phyloP scores from a whole-genome alignment of 768 basidiomycete species.

The Chalciporus chontae region DNA sequence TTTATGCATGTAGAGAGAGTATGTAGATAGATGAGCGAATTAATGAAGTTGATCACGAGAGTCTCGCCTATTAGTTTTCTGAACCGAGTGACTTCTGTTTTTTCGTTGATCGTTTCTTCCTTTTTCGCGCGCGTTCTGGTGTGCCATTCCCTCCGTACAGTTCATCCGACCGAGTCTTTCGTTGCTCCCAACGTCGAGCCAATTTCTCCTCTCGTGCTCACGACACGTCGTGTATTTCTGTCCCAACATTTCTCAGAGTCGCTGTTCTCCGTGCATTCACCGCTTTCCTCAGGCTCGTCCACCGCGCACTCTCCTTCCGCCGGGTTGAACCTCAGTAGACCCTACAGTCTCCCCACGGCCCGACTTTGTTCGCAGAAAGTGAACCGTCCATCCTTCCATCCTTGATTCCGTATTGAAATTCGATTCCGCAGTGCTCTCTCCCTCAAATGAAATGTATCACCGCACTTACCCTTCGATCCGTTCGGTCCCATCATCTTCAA shows the following conservation, averaged over 20 bases:
- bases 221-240: constrained; percentile 4
- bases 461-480: constrained; percentile 55
- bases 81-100: constrained; percentile 7
- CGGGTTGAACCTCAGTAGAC: not conserved
- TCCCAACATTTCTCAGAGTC: constrained; percentile 4
- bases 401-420: constrained; percentile 11
- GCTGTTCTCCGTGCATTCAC: not conserved
- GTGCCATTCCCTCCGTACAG: not conserved
- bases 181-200: not conserved
- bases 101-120: not conserved
- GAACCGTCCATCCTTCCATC: constrained; percentile 10
- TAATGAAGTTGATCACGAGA: not conserved
- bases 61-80: not conserved
- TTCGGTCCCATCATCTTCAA: constrained; percentile 45
- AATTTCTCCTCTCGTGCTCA: constrained; percentile 1
- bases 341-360: not conserved
- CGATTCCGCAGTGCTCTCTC: constrained; percentile 27
- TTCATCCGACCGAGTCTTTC: not conserved
- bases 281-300: constrained; percentile 1
- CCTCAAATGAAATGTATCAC: constrained; percentile 57
- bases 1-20: not conserved
- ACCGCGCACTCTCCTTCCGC: not conserved
- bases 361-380: constrained; percentile 16
- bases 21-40: not conserved
- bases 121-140: constrained; percentile 3